These are phyloP conservation scores for Spathaspora boniae DNA, from an alignment of 805 yeast genomes.

Conservation along the genomic window DNA sequence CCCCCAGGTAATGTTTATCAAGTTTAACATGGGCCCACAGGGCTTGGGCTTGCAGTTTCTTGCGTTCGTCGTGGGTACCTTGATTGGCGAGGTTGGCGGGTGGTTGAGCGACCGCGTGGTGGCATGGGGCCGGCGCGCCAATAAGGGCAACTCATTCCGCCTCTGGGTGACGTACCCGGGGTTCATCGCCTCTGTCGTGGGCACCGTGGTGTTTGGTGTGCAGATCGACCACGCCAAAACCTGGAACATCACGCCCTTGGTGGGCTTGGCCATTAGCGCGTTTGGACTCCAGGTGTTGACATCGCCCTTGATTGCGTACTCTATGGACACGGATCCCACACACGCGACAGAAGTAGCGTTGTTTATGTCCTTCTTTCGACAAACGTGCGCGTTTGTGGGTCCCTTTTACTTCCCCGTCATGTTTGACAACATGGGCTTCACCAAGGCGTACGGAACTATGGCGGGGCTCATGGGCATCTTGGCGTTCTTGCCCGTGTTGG, in stretches of 20 bases:
- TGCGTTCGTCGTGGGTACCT: constrained; percentile 19
- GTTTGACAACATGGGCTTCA: constrained; percentile 17
- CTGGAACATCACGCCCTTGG: constrained; percentile 15
- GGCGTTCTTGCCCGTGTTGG: constrained; percentile 7
- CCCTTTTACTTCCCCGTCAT: constrained; percentile 26
- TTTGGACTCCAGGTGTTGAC: constrained; percentile 22
- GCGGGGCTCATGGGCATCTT: constrained; percentile 11
- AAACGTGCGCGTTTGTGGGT: constrained; percentile 20
- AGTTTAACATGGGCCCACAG: constrained; percentile 19
- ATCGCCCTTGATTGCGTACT: constrained; percentile 19
- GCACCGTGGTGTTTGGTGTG: constrained; percentile 19
- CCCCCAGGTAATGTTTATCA: constrained; percentile 17
- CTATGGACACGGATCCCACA: constrained; percentile 16
- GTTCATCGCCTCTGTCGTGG: constrained; percentile 16
- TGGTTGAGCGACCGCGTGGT: constrained; percentile 15
- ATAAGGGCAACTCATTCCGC: constrained; percentile 13
- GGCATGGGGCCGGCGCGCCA: constrained; percentile 7
- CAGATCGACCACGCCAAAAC: constrained; percentile 11
- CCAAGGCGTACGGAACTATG: constrained; percentile 11
- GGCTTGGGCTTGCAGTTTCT: constrained; percentile 22
- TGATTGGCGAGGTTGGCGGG: constrained; percentile 24
- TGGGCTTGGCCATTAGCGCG: constrained; percentile 20
- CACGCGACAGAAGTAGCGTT: constrained; percentile 19
- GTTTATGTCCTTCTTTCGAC: constrained; percentile 19
- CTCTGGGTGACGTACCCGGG: constrained; percentile 21